Evolutionary conservation across 2,329 filamentous ascomycete species (phyloP).

Genomic region (Penicillium thymicola): DNA sequence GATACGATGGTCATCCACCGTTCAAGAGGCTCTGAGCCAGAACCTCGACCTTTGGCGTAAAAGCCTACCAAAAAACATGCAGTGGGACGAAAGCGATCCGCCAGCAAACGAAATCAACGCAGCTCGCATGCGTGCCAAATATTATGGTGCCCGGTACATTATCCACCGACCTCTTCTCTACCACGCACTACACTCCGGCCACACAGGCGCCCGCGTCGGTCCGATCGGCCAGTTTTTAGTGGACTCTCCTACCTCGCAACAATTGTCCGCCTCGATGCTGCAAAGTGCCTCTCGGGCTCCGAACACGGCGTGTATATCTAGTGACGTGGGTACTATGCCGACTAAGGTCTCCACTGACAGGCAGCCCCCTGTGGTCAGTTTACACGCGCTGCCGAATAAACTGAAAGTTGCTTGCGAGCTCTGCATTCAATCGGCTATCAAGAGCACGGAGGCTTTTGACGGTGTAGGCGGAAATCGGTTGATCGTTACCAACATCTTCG

Average conservation of each 20-base stretch:
- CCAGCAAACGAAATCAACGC: slow-evolving; percentile 74
- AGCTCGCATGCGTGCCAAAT: slow-evolving; percentile 85
- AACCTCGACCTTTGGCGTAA: slow-evolving; percentile 53
- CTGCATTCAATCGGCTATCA: background rate
- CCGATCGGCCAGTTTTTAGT: slow-evolving; percentile 14
- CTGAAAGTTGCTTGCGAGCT: slow-evolving; percentile 26
- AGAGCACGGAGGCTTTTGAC: slow-evolving; percentile 4
- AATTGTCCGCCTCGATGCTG: slow-evolving; percentile 36
- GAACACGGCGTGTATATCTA: slow-evolving; percentile 32
- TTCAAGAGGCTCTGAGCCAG: slow-evolving; percentile 43
- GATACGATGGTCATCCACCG: slow-evolving; percentile 35
- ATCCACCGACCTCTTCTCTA: slow-evolving; percentile 76
- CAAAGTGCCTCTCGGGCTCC: slow-evolving; percentile 24
- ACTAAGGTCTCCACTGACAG: slow-evolving; percentile 7
- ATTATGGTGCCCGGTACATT: slow-evolving; percentile 88
- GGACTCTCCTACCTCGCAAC: slow-evolving; percentile 37
- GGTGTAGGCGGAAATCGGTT: slow-evolving; percentile 3
- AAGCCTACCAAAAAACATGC: slow-evolving; percentile 52
- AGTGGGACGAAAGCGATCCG: slow-evolving; percentile 64
- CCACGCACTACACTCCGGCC: slow-evolving; percentile 53
- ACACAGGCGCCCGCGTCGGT: slow-evolving; percentile 36
- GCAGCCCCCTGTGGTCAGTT: too few relatives aligned
- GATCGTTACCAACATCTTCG: slow-evolving; percentile 8
- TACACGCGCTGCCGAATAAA: slow-evolving; percentile 37
- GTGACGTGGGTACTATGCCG: slow-evolving; percentile 33